Conservation (phyloP, 495 filamentous ascomycete genomes). For the Talaromyces nanjingensis region DNA sequence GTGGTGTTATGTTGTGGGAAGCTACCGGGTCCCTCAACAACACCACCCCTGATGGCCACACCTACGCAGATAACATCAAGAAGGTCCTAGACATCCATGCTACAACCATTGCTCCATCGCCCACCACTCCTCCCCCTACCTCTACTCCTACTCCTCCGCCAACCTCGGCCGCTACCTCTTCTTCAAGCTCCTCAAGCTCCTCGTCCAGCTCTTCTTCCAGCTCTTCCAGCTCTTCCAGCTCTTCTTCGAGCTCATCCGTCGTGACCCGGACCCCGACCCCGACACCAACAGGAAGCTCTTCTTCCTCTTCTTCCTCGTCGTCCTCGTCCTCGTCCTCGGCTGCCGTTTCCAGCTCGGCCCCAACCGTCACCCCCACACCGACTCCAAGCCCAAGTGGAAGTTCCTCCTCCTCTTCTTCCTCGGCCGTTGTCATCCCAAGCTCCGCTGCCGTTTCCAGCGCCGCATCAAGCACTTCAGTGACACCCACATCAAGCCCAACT, state of each 20-base stretch:
- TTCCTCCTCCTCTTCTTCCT: background rate
- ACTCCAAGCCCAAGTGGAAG: background rate
- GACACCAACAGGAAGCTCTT: slow-evolving; percentile 7
- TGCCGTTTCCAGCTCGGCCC: background rate
- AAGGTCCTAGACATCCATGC: slow-evolving; percentile 25
- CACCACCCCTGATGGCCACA: slow-evolving; percentile 25
- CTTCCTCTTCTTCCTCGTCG: background rate
- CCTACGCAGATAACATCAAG: slow-evolving; percentile 39
- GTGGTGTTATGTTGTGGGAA: slow-evolving; percentile 70
- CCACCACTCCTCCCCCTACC: slow-evolving; percentile 11
- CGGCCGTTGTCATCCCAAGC: background rate
- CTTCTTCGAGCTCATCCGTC: background rate
- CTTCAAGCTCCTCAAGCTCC: too few species aligned
- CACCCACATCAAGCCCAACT: background rate
- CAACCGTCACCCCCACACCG: slow-evolving; percentile 1
- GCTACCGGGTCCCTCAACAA: slow-evolving; percentile 50
- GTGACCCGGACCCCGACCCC: slow-evolving; percentile 1
- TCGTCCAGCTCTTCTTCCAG: too few species aligned
- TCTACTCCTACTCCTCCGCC: slow-evolving; percentile 11
- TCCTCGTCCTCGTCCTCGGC: background rate
- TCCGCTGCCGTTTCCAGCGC: background rate
- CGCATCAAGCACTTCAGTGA: background rate
- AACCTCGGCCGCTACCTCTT: slow-evolving; percentile 11
- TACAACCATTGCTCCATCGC: slow-evolving; percentile 18
- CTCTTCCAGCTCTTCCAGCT: too few species aligned